Conservation (phyloP, 805 yeast genomes). For the Kluyveromyces dobzhanskii region DNA sequence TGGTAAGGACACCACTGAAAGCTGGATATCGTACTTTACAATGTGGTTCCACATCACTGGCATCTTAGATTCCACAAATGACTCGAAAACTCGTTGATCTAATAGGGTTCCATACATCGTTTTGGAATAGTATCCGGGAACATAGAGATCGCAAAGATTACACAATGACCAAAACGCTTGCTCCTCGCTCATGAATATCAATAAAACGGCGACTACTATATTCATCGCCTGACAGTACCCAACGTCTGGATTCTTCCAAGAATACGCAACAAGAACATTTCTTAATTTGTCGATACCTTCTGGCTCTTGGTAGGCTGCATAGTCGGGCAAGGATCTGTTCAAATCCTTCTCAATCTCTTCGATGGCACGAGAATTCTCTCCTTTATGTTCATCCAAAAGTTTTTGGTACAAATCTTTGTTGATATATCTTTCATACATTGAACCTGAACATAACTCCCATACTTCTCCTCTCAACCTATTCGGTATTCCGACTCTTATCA, state of each 20-base stretch:
- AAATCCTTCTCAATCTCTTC: slow-evolving; percentile 96
- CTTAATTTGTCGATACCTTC: slow-evolving; percentile 83
- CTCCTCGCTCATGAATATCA: slow-evolving; percentile 87
- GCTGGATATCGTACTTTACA: slow-evolving; percentile 69
- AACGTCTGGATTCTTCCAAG: slow-evolving; percentile 94
- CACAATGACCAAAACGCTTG: slow-evolving; percentile 94
- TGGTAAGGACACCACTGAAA: slow-evolving; percentile 87
- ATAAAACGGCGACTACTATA: slow-evolving; percentile 72
- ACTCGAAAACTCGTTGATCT: slow-evolving; percentile 91
- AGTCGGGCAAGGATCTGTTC: slow-evolving; percentile 91
- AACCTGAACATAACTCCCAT: slow-evolving; percentile 90
- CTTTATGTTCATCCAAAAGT: slow-evolving; percentile 52
- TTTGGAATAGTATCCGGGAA: slow-evolving; percentile 93
- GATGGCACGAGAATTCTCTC: slow-evolving; percentile 68
- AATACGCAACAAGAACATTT: slow-evolving; percentile 84
- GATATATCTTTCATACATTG: slow-evolving; percentile 63
- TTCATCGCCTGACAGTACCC: slow-evolving; percentile 99
- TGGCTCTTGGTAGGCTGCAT: slow-evolving; percentile 79
- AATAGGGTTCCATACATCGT: slow-evolving; percentile 96
- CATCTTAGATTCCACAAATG: slow-evolving; percentile 80
- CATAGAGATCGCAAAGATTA: slow-evolving; percentile 69
- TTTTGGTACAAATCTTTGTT: slow-evolving; percentile 51
- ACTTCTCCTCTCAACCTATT: slow-evolving; percentile 89
- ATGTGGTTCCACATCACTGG: slow-evolving; percentile 85
- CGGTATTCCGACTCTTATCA: slow-evolving; percentile 89